phyloP scores from a whole-genome alignment of 1,284 basidiomycete species.

The Rhodotorula sp. region DNA sequence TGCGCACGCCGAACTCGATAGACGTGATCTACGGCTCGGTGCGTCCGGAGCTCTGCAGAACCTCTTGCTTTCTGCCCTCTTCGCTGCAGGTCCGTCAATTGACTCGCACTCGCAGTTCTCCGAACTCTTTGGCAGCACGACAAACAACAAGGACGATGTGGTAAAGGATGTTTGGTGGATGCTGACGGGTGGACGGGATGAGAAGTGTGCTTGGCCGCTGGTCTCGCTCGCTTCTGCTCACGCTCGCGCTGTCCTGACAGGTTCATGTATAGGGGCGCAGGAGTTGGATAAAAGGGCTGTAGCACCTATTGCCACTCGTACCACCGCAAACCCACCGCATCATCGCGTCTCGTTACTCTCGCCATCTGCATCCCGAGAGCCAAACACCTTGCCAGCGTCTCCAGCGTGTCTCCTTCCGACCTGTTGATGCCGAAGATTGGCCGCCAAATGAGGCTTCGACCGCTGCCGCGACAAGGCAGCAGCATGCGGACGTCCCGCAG shows the following conservation, averaged over 20 bases:
- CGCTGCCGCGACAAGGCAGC: neutral
- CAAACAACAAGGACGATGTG: conserved; percentile 36
- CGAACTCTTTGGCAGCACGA: conserved; percentile 15
- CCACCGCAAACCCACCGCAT: neutral
- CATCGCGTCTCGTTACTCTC: neutral
- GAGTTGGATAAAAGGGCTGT: neutral
- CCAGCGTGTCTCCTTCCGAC: neutral
- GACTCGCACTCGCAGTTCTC: conserved; percentile 10
- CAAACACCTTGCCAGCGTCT: neutral
- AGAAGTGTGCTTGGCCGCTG: neutral
- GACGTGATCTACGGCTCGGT: conserved; percentile 31
- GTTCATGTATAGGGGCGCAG: conserved; percentile 6
- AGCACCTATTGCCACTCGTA: neutral
- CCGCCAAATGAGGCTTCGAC: neutral
- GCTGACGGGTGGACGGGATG: conserved; percentile 29
- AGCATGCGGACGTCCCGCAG: neutral
- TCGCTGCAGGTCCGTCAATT: too few relatives aligned
- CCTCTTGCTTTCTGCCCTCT: too few relatives aligned
- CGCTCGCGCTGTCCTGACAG: neutral
- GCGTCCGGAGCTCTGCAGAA: neutral
- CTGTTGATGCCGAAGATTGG: neutral
- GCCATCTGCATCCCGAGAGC: neutral
- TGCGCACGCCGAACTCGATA: conserved; percentile 26
- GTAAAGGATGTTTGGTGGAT: conserved; percentile 20
- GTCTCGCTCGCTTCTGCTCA: neutral